Conservation (phyloP, 2,329 filamentous ascomycete genomes). For the Colletotrichum sp. region DNA sequence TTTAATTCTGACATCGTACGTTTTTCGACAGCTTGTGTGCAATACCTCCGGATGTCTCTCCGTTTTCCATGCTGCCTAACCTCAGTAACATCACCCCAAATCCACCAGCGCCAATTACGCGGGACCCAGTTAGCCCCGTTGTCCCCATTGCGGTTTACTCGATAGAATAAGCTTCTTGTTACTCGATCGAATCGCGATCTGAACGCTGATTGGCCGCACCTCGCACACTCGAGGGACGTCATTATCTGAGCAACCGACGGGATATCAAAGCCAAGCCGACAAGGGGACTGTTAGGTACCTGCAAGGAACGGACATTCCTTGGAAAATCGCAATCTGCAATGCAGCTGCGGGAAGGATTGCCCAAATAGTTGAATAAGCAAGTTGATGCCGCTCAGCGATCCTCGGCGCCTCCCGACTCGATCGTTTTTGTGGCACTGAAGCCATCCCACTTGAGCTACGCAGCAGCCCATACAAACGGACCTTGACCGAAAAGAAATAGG, state of each 20-base stretch:
- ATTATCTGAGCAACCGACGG: neutral
- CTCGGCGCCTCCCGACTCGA: neutral
- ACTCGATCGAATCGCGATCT: neutral
- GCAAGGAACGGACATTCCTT: neutral
- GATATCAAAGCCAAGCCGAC: neutral
- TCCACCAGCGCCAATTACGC: neutral
- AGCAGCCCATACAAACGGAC: neutral
- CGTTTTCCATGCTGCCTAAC: neutral
- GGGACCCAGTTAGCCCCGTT: neutral
- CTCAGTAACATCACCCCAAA: neutral
- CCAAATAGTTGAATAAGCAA: neutral
- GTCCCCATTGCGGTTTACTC: neutral
- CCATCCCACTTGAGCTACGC: neutral
- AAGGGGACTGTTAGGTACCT: neutral
- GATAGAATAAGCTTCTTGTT: neutral
- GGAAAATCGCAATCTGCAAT: neutral
- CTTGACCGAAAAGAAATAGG: neutral
- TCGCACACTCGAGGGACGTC: neutral
- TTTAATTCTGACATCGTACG: neutral
- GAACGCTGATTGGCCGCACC: neutral
- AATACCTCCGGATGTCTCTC: neutral
- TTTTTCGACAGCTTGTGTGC: neutral
- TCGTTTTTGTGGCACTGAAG: neutral
- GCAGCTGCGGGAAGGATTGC: neutral
- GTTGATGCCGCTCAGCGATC: neutral